These are phyloP conservation scores for Xylaria sp. DNA, from an alignment of 2,329 filamentous ascomycete species.

Conservation along the genomic window DNA sequence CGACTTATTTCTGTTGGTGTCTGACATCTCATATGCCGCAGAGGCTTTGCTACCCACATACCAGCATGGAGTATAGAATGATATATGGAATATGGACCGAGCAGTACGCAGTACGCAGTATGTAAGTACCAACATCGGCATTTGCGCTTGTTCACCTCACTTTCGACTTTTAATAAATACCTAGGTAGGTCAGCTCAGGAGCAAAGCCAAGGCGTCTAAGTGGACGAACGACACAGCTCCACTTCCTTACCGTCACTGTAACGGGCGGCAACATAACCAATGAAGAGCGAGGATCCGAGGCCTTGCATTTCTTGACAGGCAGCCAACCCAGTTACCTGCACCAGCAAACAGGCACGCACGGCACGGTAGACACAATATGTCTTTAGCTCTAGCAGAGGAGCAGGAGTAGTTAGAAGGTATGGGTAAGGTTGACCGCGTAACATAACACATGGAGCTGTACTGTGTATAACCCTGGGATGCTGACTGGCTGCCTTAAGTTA, in stretches of 20 bases:
- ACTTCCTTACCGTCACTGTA: conserved; percentile 34
- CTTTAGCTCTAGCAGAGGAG: neutral
- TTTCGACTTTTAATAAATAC: too few relatives aligned
- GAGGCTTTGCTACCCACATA: too few relatives aligned
- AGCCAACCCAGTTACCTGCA: too few relatives aligned
- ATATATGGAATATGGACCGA: too few relatives aligned
- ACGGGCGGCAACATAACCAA: conserved; percentile 40
- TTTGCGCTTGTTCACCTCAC: too few relatives aligned
- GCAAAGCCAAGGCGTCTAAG: conserved; percentile 9
- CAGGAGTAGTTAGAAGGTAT: neutral
- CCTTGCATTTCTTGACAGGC: conserved; percentile 7
- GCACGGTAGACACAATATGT: neutral
- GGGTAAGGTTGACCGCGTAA: neutral
- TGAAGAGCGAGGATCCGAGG: conserved; percentile 8
- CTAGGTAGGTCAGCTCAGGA: neutral
- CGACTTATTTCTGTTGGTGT: too few relatives aligned
- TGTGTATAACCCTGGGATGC: neutral
- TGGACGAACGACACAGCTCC: conserved; percentile 17
- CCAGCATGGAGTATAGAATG: too few relatives aligned
- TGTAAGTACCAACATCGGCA: too few relatives aligned
- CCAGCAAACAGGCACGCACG: too few relatives aligned
- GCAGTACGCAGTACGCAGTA: too few relatives aligned
- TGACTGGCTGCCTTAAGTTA: neutral
- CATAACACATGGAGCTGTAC: neutral
- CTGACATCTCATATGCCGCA: too few relatives aligned